Base-by-base conservation (phyloP, 164 flowering plant species). In the Brasenia schreberi region DNA sequence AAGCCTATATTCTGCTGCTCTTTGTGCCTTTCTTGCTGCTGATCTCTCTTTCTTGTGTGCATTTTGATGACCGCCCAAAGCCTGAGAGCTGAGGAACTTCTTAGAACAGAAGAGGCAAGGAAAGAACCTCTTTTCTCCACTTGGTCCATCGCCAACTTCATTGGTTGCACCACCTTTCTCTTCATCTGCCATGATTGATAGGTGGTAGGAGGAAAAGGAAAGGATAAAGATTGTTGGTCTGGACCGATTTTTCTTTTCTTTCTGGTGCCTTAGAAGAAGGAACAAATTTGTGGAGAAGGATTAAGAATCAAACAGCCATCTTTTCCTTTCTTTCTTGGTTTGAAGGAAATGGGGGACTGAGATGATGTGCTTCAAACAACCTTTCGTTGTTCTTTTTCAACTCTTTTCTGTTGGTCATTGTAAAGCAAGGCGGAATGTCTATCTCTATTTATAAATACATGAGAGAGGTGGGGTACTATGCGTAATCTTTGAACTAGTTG, bases 51-150 rank as follows among this genome's bases (percentile, higher is more conserved):
- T 91, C 78, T 87, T 89, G 81, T 92, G 97, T 4, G 97, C 97
- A 66, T 92, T 92, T 66, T 92, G 97, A 66, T 92, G 97, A 12
- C 97, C 97, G 18, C 97, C 97, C 53, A 92, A 72, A 1, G 97
- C 97, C 77, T 92, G 97, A 44, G 97, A 92, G 59, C 96, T 92
- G 80, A 85, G 81, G 49, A 92, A 92, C 78, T 85, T 87, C 70
- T 96, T 81, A 68, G 92, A 74, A 66, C 97, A 92, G 72, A 87
- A 89, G 17, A 83, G 64, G 64, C 97, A 92, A 2, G 96, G 89
- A 61, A 89, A 92, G 9, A 87, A 79, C 77, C 85, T 86, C 43
- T 82, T 61, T 14, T 78, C 61, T 0, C 76, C 16, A 43, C 66
- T 76, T 52, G 68, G 74, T 27, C 62, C 72, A 5, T 71, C 64